Percentiles rank a stretch among this genome's conserved stretches.
These are phyloP conservation scores for Cytospora schulzeri DNA, from an alignment of 2,329 filamentous ascomycete species.

Conservation along the genomic window DNA sequence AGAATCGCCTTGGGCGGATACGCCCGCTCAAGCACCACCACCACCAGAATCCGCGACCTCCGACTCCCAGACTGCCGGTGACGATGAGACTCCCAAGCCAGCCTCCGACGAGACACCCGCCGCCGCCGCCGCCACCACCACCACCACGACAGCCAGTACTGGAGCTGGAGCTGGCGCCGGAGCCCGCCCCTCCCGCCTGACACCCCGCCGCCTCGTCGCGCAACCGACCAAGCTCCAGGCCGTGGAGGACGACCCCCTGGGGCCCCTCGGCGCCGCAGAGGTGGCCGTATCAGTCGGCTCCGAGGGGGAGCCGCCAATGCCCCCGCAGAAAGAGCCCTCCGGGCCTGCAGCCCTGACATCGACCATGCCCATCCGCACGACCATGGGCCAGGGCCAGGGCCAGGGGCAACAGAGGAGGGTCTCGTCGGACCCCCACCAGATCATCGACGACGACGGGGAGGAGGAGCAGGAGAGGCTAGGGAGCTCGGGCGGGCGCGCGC, in stretches of 20 bases:
- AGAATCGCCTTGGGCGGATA: constrained; percentile 58
- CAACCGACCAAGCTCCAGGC: constrained; percentile 79
- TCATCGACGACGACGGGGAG: constrained; percentile 71
- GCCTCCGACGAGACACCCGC: constrained; percentile 34
- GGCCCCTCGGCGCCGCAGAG: constrained; percentile 67
- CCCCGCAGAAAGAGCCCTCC: constrained; percentile 66
- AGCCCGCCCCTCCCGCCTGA: constrained; percentile 48
- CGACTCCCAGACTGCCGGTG: constrained; percentile 34
- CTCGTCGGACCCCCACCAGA: constrained; percentile 61
- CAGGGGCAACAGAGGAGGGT: constrained; percentile 43
- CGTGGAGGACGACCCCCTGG: constrained; percentile 74
- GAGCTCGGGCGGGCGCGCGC: constrained; percentile 60
- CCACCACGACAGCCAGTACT: constrained; percentile 34
- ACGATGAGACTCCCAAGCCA: constrained; percentile 37
- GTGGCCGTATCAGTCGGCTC: constrained; percentile 32
- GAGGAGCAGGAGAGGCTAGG: constrained; percentile 47
- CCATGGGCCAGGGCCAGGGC: constrained; percentile 52
- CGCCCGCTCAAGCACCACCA: constrained; percentile 35
- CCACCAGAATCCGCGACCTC: constrained; percentile 31
- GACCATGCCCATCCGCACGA: constrained; percentile 57
- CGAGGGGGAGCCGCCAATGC: constrained; percentile 58
- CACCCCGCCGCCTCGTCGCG: constrained; percentile 65
- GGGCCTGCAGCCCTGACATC: constrained; percentile 20
- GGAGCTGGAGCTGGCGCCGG: constrained; percentile 35
- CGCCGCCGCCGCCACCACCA: constrained; percentile 34